phyloP scores from a whole-genome alignment of 306 rosid species.

The Ziziphus jujuba region DNA sequence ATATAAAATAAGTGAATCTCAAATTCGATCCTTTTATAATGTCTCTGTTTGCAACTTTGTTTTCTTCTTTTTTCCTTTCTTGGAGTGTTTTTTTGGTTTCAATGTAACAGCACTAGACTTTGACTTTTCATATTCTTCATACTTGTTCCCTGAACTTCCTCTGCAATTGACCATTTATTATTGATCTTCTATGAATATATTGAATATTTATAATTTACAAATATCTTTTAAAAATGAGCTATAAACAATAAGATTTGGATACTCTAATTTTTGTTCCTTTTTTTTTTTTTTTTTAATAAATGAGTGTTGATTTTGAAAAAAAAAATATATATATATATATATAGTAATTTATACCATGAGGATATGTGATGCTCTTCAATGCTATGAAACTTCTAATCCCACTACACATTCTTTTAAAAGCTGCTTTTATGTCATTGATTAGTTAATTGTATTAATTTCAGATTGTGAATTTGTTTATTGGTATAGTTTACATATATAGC shows the following conservation, averaged over 20 bases:
- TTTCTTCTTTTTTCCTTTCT: background rate
- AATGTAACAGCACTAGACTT: conserved; percentile 30
- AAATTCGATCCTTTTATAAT: background rate
- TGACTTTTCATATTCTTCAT: conserved; percentile 1
- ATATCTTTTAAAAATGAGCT: background rate
- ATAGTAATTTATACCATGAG: conserved; percentile 16
- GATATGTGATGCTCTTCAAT: conserved; percentile 31
- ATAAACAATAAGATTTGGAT: background rate
- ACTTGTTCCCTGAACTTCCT: conserved; percentile 1
- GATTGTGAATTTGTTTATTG: conserved; percentile 2
- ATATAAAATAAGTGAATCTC: background rate
- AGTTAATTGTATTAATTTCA: conserved; percentile 6
- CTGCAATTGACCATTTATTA: background rate
- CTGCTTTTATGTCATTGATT: conserved; percentile 17
- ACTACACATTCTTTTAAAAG: conserved; percentile 14
- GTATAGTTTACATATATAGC: background rate
- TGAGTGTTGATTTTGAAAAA: background rate
- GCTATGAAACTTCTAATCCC: conserved; percentile 30
- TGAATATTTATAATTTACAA: background rate
- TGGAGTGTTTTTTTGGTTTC: conserved; percentile 38
- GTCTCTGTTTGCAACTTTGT: too few species aligned
- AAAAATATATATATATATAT: too few species aligned
- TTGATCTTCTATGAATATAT: background rate
- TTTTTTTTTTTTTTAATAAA: background rate
- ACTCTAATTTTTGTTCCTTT: background rate